Percentiles rank a stretch among this genome's conserved stretches.
Conservation (phyloP, 2,329 filamentous ascomycete genomes). For the Fusarium albidum region DNA sequence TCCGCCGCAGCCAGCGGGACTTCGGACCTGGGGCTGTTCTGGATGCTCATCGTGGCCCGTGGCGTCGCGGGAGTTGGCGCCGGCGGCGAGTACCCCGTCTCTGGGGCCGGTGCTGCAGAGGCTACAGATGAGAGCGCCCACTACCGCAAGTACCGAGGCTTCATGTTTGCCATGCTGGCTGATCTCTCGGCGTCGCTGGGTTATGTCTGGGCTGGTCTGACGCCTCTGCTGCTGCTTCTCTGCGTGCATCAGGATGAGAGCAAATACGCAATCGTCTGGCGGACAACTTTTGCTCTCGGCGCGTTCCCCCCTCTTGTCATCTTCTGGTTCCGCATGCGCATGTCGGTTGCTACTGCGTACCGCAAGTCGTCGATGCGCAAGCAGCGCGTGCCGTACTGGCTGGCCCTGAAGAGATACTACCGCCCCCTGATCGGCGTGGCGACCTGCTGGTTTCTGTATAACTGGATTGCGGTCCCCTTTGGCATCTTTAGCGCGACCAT, state of each 20-base stretch:
- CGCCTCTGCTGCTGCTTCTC: constrained; percentile 59
- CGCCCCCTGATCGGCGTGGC: constrained; percentile 57
- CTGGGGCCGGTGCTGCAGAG: constrained; percentile 58
- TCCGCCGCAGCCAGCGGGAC: constrained; percentile 55
- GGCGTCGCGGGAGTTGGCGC: constrained; percentile 54
- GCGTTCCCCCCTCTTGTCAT: constrained; percentile 58
- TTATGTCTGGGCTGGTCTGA: constrained; percentile 58
- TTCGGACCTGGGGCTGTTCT: constrained; percentile 51
- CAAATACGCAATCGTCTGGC: constrained; percentile 57
- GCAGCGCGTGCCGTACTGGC: constrained; percentile 54
- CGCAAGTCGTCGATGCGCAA: constrained; percentile 56
- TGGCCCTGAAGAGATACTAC: constrained; percentile 58
- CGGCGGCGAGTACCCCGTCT: constrained; percentile 62
- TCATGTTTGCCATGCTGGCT: constrained; percentile 64
- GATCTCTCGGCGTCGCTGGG: constrained; percentile 60
- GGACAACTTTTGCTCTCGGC: constrained; percentile 59
- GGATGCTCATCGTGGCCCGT: constrained; percentile 57
- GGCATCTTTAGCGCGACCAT: constrained; percentile 64
- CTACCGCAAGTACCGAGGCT: constrained; percentile 57
- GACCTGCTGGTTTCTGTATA: constrained; percentile 60
- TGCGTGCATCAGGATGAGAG: constrained; percentile 54
- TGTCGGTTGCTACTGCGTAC: constrained; percentile 59
- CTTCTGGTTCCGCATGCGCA: constrained; percentile 61
- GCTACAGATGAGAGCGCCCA: constrained; percentile 58
- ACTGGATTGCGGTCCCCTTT: constrained; percentile 64